phyloP scores from a whole-genome alignment of 2,329 filamentous ascomycete species.

The Aureobasidium leucospermi region DNA sequence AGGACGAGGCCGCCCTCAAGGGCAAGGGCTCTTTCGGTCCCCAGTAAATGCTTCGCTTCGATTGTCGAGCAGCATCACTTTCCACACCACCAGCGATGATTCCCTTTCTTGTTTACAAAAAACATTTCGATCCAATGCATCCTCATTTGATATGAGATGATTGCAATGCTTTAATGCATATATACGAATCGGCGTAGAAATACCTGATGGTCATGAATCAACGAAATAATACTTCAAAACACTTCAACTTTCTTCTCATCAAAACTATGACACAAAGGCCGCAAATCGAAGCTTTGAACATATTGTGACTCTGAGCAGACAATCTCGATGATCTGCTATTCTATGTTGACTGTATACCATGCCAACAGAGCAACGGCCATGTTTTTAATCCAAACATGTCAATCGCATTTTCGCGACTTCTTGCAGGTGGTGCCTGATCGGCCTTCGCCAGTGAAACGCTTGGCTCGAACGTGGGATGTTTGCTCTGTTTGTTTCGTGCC shows the following conservation, averaged over 20 bases:
- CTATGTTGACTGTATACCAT: too few species aligned
- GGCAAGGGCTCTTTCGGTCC: slow-evolving; percentile 47
- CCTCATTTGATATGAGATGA: slow-evolving; percentile 7
- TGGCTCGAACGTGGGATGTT: slow-evolving; percentile 6
- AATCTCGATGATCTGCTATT: too few species aligned
- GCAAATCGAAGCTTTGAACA: neutral
- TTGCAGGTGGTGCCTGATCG: neutral
- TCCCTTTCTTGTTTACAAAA: slow-evolving; percentile 11
- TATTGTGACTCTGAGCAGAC: neutral
- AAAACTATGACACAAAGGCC: neutral
- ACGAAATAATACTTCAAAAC: slow-evolving; percentile 10
- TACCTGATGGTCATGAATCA: slow-evolving; percentile 14
- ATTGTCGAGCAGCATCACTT: neutral
- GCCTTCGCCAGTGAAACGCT: neutral
- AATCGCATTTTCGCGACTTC: neutral
- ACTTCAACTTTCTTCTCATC: neutral
- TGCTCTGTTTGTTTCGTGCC: slow-evolving; percentile 7
- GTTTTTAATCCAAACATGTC: neutral
- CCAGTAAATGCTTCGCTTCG: slow-evolving; percentile 18
- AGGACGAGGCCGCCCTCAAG: slow-evolving; percentile 58
- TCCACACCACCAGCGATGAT: neutral
- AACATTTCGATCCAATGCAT: slow-evolving; percentile 7
- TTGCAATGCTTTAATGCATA: slow-evolving; percentile 11
- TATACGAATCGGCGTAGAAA: slow-evolving; percentile 11
- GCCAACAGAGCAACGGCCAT: neutral